These are phyloP conservation scores for Penicillium flavigenum DNA, from an alignment of 495 filamentous ascomycete species.

Conservation along the genomic window DNA sequence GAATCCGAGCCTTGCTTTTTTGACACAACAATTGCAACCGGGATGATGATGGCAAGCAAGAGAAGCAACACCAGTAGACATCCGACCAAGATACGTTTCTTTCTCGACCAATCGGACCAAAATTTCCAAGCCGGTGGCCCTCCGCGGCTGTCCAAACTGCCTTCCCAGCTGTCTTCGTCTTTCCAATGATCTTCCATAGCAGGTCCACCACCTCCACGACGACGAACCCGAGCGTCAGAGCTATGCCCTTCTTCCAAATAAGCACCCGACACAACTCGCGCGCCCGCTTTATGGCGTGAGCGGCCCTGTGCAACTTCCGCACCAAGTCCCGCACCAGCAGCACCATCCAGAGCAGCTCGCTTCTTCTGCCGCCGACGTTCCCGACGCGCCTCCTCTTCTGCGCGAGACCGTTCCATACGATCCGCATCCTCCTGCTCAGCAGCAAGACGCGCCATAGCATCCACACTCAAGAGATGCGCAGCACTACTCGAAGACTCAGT, in stretches of 20 bases:
- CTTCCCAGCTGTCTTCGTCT: slow-evolving; percentile 38
- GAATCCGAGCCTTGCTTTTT: slow-evolving; percentile 55
- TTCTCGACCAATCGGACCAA: slow-evolving; percentile 34
- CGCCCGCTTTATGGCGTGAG: slow-evolving; percentile 47
- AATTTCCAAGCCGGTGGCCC: slow-evolving; percentile 35
- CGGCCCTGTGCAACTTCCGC: slow-evolving; percentile 29
- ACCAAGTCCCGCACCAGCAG: slow-evolving; percentile 20
- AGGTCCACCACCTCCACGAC: slow-evolving; percentile 38
- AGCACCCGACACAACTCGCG: slow-evolving; percentile 66
- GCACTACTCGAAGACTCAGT: slow-evolving; percentile 42
- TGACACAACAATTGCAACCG: slow-evolving; percentile 67
- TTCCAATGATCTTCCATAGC: slow-evolving; percentile 31
- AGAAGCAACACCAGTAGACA: slow-evolving; percentile 50
- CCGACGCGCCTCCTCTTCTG: slow-evolving; percentile 36
- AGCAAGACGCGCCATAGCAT: slow-evolving; percentile 62
- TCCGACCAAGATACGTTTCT: slow-evolving; percentile 39
- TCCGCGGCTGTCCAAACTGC: slow-evolving; percentile 24
- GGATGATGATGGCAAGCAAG: slow-evolving; percentile 69
- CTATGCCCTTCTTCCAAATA: slow-evolving; percentile 63
- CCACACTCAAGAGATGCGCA: slow-evolving; percentile 44
- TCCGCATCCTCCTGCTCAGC: slow-evolving; percentile 50
- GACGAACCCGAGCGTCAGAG: slow-evolving; percentile 39
- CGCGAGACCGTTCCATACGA: slow-evolving; percentile 20
- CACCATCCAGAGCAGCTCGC: slow-evolving; percentile 30
- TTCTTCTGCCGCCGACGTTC: slow-evolving; percentile 40